Evolutionary conservation across 805 yeast genomes (phyloP).

Genomic region (Kazachstania kunashirensis): DNA sequence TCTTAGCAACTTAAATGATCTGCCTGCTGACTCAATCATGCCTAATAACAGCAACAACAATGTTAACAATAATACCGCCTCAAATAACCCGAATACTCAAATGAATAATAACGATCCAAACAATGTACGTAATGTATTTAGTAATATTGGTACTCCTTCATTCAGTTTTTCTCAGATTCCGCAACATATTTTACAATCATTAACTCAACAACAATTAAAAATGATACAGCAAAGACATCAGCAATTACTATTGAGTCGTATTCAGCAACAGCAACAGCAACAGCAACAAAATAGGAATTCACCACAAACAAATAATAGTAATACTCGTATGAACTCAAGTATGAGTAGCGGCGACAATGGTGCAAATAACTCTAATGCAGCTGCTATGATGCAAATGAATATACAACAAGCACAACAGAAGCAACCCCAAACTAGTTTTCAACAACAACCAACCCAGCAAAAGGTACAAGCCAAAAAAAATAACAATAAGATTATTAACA

Average conservation of each 20-base stretch:
- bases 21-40: background rate
- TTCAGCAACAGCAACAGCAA: constrained; percentile 22
- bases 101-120: constrained; percentile 1
- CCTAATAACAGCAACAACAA: constrained; percentile 3
- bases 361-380: background rate
- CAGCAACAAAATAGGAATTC: constrained; percentile 11
- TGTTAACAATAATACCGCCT: background rate
- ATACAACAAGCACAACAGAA: constrained; percentile 3
- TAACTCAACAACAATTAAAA: constrained; percentile 26
- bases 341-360: constrained; percentile 9
- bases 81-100: background rate
- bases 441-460: background rate
- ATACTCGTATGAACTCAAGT: background rate
- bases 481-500: too few relatives aligned
- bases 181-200: constrained; percentile 24
- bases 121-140: constrained; percentile 10
- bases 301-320: background rate
- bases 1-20: background rate
- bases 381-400: constrained; percentile 1
- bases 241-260: constrained; percentile 22
- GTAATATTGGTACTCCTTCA: constrained; percentile 29
- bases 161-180: constrained; percentile 29
- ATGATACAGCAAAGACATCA: constrained; percentile 30
- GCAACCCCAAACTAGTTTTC: background rate
- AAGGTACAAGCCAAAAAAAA: background rate